Evolutionary conservation across 176 grass and related monocot genomes (phyloP), one percentile per base, ranked within the genome.

Genomic region (Olyra latifolia): DNA sequence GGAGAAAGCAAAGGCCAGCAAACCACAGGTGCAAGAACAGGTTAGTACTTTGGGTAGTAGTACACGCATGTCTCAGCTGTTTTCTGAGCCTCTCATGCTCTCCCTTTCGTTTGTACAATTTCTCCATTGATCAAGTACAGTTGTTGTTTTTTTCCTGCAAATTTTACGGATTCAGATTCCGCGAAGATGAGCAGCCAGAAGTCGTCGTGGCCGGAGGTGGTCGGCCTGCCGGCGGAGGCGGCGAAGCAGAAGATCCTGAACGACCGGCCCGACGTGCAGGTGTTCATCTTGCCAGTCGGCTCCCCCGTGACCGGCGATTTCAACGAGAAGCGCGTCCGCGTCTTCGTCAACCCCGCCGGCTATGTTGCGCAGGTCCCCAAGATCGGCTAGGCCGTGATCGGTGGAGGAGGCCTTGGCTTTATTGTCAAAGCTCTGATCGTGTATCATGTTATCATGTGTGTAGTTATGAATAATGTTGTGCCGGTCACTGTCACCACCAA

Each of bases 151-250:
- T 44, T 27, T 35, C 5, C 28, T 48, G 54, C 58, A 82, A 13
- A 49, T 35, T 62, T 48, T 61, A 0, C 52, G 70, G 52, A 16
- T 22, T 63, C 29, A 8, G 25, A 14, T 4, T 22, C 22, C 0
- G 35, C 4, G 3, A 15, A 38, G 8, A 78, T 85, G 20, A 54
- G 72, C 16, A 44, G 12, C 50, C 41, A 2, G 10, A 79, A 85
- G 39, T 64, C 56, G 35, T 44, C 67, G 1, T 85, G 83, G 83
- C 75, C 83, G 23, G 84, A 90, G 80, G 17, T 74, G 79, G 1
- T 63, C 35, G 42, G 74, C 32, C 12, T 8, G 74, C 74, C 85
- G 49, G 62, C 20, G 0, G 69, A 52, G 68, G 75, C 3, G 30
- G 75, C 83, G 1, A 85, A 79, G 83, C 23, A 16, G 2, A 85